phyloP scores from a whole-genome alignment of 495 filamentous ascomycete genomes.

The Sphaerosporella brunnea region DNA sequence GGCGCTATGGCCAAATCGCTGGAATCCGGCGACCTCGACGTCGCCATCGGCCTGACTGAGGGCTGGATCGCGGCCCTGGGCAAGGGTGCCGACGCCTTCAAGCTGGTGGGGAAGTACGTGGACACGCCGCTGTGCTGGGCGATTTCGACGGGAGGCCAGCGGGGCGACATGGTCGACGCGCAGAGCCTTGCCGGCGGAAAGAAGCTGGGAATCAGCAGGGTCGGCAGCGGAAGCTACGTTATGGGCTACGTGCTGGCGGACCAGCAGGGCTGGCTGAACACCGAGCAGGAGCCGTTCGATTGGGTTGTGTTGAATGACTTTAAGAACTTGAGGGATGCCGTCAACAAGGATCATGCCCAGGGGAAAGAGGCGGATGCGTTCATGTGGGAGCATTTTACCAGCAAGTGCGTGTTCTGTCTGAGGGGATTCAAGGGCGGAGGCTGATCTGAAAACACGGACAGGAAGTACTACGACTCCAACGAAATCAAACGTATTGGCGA shows the following conservation, averaged over 20 bases:
- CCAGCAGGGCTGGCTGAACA: constrained; percentile 54
- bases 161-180: constrained; percentile 41
- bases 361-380: constrained; percentile 35
- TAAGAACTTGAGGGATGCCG: constrained; percentile 50
- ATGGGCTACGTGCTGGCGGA: constrained; percentile 92
- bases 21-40: constrained; percentile 57
- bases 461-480: constrained; percentile 55
- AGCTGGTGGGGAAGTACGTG: constrained; percentile 77
- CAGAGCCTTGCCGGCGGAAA: constrained; percentile 35
- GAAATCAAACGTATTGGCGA: constrained; percentile 75
- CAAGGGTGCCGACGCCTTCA: constrained; percentile 50
- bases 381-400: constrained; percentile 99
- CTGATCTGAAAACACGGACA: constrained; percentile 3
- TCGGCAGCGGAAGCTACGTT: constrained; percentile 77
- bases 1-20: constrained; percentile 88
- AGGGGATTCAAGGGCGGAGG: not conserved
- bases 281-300: constrained; percentile 36
- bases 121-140: constrained; percentile 88
- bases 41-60: constrained; percentile 84
- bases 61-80: constrained; percentile 85
- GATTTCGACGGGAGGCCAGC: constrained; percentile 59
- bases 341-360: constrained; percentile 34
- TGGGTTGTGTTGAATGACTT: constrained; percentile 66
- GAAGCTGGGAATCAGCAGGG: constrained; percentile 60
- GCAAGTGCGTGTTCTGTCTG: constrained; percentile 39